Evolutionary conservation across 805 yeast species (phyloP).

Genomic region (Sugiyamaella qingdaonensis): DNA sequence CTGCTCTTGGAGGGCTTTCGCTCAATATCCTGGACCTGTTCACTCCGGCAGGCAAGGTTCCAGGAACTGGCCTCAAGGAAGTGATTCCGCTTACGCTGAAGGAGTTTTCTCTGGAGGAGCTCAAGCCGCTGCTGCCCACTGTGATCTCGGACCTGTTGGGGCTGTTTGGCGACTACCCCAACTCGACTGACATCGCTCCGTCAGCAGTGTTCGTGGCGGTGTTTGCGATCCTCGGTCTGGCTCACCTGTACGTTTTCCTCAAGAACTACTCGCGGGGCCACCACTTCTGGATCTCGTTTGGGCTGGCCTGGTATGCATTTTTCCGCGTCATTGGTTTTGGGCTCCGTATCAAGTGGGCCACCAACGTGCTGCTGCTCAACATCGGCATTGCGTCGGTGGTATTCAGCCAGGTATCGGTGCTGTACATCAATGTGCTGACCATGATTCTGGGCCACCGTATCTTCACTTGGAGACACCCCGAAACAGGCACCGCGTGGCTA

Average conservation of each 20-base stretch:
- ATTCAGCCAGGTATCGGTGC: constrained; percentile 53
- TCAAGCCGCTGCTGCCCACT: constrained; percentile 14
- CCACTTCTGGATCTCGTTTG: constrained; percentile 51
- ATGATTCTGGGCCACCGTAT: constrained; percentile 66
- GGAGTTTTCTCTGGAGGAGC: constrained; percentile 15
- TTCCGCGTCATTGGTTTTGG: constrained; percentile 57
- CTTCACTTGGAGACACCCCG: constrained; percentile 76
- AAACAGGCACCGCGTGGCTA: constrained; percentile 48
- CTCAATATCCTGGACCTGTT: constrained; percentile 5
- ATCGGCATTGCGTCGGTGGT: constrained; percentile 56
- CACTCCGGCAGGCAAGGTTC: constrained; percentile 19
- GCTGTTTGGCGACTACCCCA: constrained; percentile 61
- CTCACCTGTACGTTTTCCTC: constrained; percentile 45
- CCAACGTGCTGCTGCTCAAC: constrained; percentile 42
- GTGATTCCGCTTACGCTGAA: constrained; percentile 19
- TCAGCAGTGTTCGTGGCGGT: constrained; percentile 52
- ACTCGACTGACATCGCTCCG: constrained; percentile 52
- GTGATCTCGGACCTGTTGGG: constrained; percentile 33
- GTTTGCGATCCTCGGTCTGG: constrained; percentile 46
- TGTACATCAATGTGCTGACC: constrained; percentile 55
- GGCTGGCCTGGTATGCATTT: constrained; percentile 50
- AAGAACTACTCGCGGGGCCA: constrained; percentile 54
- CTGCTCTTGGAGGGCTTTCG: neutral
- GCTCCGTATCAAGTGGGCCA: constrained; percentile 56
- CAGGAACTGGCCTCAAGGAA: constrained; percentile 30